These are phyloP conservation scores for Astrothelium macrocarpum DNA, from an alignment of 495 filamentous ascomycete species.

Conservation along the genomic window DNA sequence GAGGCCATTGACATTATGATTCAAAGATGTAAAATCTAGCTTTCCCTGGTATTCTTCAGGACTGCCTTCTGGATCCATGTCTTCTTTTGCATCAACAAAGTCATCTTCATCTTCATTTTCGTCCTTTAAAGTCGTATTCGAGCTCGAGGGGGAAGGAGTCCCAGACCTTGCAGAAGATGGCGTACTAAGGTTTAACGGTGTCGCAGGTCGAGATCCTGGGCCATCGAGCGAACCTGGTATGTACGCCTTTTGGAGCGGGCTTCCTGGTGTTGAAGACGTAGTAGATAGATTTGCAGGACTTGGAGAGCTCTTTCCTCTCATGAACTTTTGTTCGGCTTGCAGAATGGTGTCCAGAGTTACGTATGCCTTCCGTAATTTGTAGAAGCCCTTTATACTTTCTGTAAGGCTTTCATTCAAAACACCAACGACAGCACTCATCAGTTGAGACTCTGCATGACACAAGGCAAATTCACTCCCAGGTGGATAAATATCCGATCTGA, in stretches of 20 bases:
- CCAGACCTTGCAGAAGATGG: not conserved
- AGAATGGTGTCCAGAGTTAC: conserved; percentile 68
- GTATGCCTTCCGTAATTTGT: conserved; percentile 85
- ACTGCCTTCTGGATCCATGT: conserved; percentile 11
- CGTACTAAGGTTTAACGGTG: conserved; percentile 7
- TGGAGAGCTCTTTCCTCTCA: conserved; percentile 31
- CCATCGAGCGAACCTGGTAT: not conserved
- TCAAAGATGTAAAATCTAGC: conserved; percentile 17
- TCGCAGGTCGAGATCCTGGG: conserved; percentile 6
- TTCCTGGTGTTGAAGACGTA: conserved; percentile 18
- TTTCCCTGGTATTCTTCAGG: conserved; percentile 30
- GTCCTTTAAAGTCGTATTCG: not conserved
- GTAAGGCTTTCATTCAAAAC: conserved; percentile 90
- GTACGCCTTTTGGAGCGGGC: not conserved
- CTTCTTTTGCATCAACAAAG: conserved; percentile 40
- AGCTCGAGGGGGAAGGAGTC: not conserved
- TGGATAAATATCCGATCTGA: conserved; percentile 59
- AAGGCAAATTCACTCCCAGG: conserved; percentile 79
- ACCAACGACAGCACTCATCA: conserved; percentile 82
- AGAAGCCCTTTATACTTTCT: conserved; percentile 84
- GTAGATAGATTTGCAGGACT: conserved; percentile 23
- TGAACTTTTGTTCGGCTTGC: conserved; percentile 51
- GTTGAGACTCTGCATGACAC: conserved; percentile 65
- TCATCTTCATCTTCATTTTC: conserved; percentile 30
- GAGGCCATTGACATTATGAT: not conserved